A percentile compares a stretch with the other conserved stretches of the same genome.
These are phyloP conservation scores for Ganoderma boninense DNA, from an alignment of 1,284 basidiomycete species.

Conservation along the genomic window DNA sequence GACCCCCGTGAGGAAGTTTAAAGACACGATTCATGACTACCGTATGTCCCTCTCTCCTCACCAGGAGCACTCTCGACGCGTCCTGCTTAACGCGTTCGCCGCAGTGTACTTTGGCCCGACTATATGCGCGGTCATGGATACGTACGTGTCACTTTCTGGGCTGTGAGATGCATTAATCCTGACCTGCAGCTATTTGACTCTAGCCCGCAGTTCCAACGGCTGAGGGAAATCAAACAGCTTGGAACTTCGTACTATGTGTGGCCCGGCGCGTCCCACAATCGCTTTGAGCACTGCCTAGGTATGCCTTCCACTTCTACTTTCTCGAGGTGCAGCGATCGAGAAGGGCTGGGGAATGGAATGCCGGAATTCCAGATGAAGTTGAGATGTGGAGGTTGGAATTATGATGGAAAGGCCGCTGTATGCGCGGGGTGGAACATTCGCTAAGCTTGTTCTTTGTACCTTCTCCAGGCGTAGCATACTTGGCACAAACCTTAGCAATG, in stretches of 20 bases:
- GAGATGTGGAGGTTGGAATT: too few species aligned
- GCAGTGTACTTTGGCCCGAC: conserved; percentile 47
- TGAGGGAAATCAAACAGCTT: conserved; percentile 79
- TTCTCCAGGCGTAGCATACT: conserved; percentile 69
- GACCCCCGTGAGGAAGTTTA: conserved; percentile 24
- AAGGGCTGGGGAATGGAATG: neutral
- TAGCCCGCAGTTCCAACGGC: conserved; percentile 78
- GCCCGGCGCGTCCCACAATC: conserved; percentile 78
- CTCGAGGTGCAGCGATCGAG: neutral
- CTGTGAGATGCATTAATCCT: neutral
- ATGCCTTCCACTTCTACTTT: conserved; percentile 28
- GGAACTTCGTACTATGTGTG: conserved; percentile 80
- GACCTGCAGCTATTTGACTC: neutral
- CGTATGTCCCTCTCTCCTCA: conserved; percentile 44
- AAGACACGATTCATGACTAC: conserved; percentile 50
- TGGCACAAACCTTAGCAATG: conserved; percentile 67
- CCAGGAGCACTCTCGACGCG: neutral
- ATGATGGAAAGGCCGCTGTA: too few species aligned
- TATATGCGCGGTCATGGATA: conserved; percentile 52
- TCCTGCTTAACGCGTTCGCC: conserved; percentile 4
- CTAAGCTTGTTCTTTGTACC: conserved; percentile 7
- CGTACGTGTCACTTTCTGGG: conserved; percentile 41
- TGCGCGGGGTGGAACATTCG: neutral
- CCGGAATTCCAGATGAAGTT: too few species aligned
- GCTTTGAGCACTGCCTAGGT: conserved; percentile 85